Evolutionary conservation across 2,329 filamentous ascomycete species (phyloP).

Genomic region (Teratosphaeria nubilosa): DNA sequence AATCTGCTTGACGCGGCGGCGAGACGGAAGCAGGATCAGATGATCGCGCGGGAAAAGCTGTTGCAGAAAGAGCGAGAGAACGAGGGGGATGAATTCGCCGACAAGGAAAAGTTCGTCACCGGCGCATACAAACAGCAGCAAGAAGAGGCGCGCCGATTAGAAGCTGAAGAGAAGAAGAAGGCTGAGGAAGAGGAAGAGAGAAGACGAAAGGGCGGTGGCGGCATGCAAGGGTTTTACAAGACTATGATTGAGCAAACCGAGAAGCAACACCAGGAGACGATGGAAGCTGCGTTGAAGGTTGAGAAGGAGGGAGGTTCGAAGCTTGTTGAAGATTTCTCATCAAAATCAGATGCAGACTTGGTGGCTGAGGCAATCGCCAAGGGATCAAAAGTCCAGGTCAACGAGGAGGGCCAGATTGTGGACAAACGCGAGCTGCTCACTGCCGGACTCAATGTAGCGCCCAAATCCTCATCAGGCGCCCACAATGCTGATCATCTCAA

Average conservation of each 20-base stretch:
- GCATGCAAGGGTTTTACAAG: constrained; percentile 68
- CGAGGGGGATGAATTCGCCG: constrained; percentile 70
- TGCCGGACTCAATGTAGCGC: constrained; percentile 63
- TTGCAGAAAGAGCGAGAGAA: constrained; percentile 66
- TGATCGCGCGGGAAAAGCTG: constrained; percentile 71
- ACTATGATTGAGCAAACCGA: constrained; percentile 63
- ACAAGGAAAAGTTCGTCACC: constrained; percentile 80
- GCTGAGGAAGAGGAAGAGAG: constrained; percentile 57
- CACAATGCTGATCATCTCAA: constrained; percentile 23
- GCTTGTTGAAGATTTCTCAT: constrained; percentile 25
- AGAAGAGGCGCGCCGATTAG: constrained; percentile 58
- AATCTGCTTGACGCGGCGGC: constrained; percentile 64
- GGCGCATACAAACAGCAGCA: constrained; percentile 74
- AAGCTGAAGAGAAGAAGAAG: constrained; percentile 58
- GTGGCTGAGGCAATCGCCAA: constrained; percentile 57
- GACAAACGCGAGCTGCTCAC: constrained; percentile 72
- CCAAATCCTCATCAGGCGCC: constrained; percentile 4
- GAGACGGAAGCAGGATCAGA: constrained; percentile 64
- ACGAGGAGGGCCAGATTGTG: constrained; percentile 73
- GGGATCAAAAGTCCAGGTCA: constrained; percentile 56
- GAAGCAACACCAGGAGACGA: constrained; percentile 55
- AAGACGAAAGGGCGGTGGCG: constrained; percentile 47
- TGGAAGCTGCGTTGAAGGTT: constrained; percentile 51
- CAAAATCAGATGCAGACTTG: constrained; percentile 47
- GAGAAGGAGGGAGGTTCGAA: constrained; percentile 23